phyloP scores from a whole-genome alignment of 257 asterid species.

The Mentha longifolia region DNA sequence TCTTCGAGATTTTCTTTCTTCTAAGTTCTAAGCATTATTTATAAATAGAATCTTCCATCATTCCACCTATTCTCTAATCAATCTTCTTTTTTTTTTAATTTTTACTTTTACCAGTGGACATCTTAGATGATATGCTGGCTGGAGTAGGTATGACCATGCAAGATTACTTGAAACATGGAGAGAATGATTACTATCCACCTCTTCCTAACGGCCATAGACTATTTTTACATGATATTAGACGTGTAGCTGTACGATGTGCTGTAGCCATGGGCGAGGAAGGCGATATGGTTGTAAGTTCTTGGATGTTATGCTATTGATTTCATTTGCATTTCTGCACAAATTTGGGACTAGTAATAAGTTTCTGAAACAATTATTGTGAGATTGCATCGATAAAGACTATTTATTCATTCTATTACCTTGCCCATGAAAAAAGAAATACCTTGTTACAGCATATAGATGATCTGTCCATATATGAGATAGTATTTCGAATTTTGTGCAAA shows the following conservation, averaged over 20 bases:
- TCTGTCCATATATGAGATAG: conserved; percentile 10
- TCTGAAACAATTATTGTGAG: not conserved
- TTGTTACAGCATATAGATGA: not conserved
- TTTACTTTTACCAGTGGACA: conserved; percentile 64
- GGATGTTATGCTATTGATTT: not conserved
- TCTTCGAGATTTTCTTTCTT: not conserved
- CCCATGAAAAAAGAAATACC: not conserved
- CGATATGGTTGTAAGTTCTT: conserved; percentile 81
- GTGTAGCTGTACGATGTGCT: conserved; percentile 95
- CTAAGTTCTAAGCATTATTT: not conserved
- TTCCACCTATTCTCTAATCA: not conserved
- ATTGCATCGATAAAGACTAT: not conserved
- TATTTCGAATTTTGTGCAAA: not conserved
- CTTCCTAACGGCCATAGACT: conserved; percentile 90
- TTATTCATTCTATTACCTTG: not conserved
- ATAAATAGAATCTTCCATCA: not conserved
- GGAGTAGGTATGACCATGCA: conserved; percentile 98
- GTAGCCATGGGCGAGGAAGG: conserved; percentile 99
- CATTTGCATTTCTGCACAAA: conserved; percentile 17
- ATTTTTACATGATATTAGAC: conserved; percentile 90
- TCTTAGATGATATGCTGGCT: conserved; percentile 92
- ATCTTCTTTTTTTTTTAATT: not conserved
- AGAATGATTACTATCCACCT: conserved; percentile 97
- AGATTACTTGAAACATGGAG: conserved; percentile 91
- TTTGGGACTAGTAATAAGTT: conserved; percentile 7